Evolutionary conservation across 345 rosid genomes (phyloP).

Genomic region (Hevea brasiliensis): DNA sequence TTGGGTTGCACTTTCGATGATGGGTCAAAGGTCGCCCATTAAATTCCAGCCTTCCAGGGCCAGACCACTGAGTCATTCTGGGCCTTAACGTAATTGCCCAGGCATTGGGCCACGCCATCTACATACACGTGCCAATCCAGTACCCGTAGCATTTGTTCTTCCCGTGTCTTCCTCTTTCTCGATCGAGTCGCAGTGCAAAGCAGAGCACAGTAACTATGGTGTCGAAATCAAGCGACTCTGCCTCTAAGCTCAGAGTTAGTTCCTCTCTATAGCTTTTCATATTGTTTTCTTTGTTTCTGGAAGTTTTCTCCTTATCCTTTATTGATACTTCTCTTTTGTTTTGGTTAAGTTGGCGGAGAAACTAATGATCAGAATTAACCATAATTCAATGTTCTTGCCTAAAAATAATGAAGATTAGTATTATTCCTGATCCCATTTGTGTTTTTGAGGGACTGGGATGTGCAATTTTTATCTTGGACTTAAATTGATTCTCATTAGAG

Average conservation of each 20-base stretch:
- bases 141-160: neutral
- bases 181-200: constrained; percentile 18
- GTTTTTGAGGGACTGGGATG: neutral
- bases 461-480: neutral
- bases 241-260: constrained; percentile 44
- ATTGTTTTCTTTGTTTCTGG: neutral
- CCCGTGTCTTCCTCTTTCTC: neutral
- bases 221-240: constrained; percentile 44
- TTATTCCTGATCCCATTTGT: neutral
- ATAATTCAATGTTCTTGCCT: neutral
- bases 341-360: neutral
- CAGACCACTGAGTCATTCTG: neutral
- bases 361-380: neutral
- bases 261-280: constrained; percentile 15
- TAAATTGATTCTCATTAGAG: neutral
- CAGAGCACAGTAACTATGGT: constrained; percentile 34
- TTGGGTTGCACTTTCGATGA: no score
- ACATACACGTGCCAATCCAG: constrained; percentile 23
- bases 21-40: neutral
- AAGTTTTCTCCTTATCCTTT: neutral
- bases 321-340: neutral
- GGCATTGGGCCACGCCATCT: constrained; percentile 21
- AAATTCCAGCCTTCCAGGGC: neutral
- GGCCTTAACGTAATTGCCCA: neutral
- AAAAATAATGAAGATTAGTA: neutral